These are phyloP conservation scores for Colletotrichum liaoningense DNA, from an alignment of 2,329 filamentous ascomycete genomes.

Conservation along the genomic window DNA sequence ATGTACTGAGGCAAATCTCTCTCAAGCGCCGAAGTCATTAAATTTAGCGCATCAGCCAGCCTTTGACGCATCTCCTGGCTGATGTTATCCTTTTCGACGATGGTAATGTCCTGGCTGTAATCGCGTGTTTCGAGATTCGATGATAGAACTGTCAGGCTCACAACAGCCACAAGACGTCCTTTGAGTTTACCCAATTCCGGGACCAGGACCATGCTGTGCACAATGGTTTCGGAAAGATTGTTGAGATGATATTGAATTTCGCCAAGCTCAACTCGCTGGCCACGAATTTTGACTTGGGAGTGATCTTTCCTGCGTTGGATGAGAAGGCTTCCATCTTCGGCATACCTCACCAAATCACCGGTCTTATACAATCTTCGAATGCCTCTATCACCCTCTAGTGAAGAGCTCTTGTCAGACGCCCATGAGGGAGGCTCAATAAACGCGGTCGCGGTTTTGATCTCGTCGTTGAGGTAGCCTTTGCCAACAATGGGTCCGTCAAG, in stretches of 20 bases:
- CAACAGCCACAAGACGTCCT: constrained; percentile 18
- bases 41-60: background rate
- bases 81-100: background rate
- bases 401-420: background rate
- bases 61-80: background rate
- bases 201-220: constrained; percentile 4
- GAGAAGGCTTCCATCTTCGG: constrained; percentile 26
- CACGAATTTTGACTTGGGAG: constrained; percentile 37
- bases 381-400: accelerated
- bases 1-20: constrained; percentile 37
- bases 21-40: background rate
- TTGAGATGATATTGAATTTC: constrained; percentile 29
- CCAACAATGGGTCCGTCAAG: constrained; percentile 22
- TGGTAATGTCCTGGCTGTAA: background rate
- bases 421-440: constrained; percentile 19
- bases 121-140: background rate
- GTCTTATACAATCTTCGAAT: constrained; percentile 34
- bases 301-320: constrained; percentile 37
- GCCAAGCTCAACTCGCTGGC: constrained; percentile 25
- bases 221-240: background rate
- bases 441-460: background rate
- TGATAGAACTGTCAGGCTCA: background rate
- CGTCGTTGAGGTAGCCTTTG: constrained; percentile 25
- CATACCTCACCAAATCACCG: constrained; percentile 27
- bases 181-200: background rate